Conservation (phyloP, 192 early-diverging fungal genomes). For the Neocallimastix lanati region DNA sequence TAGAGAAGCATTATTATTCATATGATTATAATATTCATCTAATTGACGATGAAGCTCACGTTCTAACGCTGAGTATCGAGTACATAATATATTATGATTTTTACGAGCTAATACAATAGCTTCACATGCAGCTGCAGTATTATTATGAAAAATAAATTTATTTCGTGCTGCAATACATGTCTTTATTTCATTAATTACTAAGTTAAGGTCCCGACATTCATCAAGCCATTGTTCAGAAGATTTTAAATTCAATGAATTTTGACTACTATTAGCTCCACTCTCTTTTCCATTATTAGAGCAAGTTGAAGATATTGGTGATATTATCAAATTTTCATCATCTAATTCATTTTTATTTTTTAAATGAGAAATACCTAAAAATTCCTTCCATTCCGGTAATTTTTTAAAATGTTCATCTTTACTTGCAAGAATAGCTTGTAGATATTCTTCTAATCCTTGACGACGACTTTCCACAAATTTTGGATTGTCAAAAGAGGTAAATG, state of each 20-base stretch:
- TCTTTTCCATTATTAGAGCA: neutral
- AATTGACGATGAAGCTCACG: neutral
- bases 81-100: neutral
- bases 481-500: conserved; percentile 27
- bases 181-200: neutral
- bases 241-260: neutral
- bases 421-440: conserved; percentile 52
- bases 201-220: neutral
- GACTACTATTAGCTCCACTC: neutral
- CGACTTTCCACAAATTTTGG: conserved; percentile 51
- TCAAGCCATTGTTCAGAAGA: neutral
- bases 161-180: neutral
- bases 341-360: conserved; percentile 9
- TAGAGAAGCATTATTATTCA: neutral
- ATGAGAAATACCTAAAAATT: conserved; percentile 52
- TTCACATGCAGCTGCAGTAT: neutral
- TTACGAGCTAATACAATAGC: neutral
- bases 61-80: neutral
- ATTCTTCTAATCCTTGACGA: conserved; percentile 54
- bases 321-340: neutral
- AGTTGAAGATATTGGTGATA: conserved; percentile 15
- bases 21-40: neutral
- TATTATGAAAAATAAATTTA: neutral
- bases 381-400: conserved; percentile 44
- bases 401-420: conserved; percentile 61